Conservation (phyloP, 768 basidiomycete genomes). For the Pleurotus salmoneostramineus region DNA sequence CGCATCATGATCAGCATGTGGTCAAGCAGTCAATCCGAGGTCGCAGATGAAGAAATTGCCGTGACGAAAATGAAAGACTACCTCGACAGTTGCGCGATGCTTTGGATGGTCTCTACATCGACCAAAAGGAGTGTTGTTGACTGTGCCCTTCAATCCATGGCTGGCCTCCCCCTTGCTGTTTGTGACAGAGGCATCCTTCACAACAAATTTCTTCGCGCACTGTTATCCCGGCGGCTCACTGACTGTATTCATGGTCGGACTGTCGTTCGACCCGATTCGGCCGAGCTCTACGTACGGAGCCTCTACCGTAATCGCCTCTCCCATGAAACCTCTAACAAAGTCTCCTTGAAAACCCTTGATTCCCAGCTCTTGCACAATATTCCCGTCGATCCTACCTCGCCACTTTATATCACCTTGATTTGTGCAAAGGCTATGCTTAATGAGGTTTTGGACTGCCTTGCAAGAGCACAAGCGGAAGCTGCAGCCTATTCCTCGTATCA, state of each 20-base stretch:
- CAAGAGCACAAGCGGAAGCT: background rate
- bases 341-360: background rate
- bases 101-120: slow-evolving; percentile 7
- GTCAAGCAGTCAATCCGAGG: background rate
- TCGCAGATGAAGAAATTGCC: background rate
- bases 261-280: background rate
- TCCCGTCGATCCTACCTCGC: background rate
- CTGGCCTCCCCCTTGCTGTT: background rate
- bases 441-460: slow-evolving; percentile 5
- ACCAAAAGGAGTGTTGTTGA: slow-evolving; percentile 5
- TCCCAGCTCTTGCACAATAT: background rate
- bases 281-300: slow-evolving; percentile 6
- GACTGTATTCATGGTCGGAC: slow-evolving; percentile 1
- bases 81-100: slow-evolving; percentile 2
- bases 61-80: background rate
- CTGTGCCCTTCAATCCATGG: slow-evolving; percentile 6
- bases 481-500: background rate
- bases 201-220: background rate
- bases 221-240: background rate
- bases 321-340: background rate
- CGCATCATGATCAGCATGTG: background rate
- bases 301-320: slow-evolving; percentile 3
- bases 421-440: slow-evolving; percentile 5
- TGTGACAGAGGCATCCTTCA: background rate
- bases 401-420: background rate